Evolutionary conservation across 805 yeast genomes (phyloP).

Genomic region (Suhomyces canberraensis): DNA sequence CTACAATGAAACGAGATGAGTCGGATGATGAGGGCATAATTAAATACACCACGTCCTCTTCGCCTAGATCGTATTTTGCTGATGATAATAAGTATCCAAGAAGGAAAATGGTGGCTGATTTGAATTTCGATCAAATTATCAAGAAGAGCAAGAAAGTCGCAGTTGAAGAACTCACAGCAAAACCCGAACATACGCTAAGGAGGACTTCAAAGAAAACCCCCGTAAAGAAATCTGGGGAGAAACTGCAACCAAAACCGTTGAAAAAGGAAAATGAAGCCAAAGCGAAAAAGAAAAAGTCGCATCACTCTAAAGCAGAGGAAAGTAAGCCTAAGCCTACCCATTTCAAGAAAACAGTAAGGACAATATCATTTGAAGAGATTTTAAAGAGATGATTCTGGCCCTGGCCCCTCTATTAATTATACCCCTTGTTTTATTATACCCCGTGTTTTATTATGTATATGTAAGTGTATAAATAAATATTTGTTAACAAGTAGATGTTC

Average conservation of each 20-base stretch:
- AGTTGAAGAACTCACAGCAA: slow-evolving; percentile 3
- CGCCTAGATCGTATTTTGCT: slow-evolving; percentile 26
- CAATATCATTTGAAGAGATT: slow-evolving; percentile 17
- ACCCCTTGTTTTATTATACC: too few relatives aligned
- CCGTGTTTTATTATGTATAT: too few relatives aligned
- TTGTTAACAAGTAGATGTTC: too few relatives aligned
- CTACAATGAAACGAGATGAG: not conserved
- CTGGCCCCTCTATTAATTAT: too few relatives aligned
- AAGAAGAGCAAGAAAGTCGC: slow-evolving; percentile 13
- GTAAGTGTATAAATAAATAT: too few relatives aligned
- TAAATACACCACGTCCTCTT: slow-evolving; percentile 22
- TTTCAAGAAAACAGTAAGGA: slow-evolving; percentile 15
- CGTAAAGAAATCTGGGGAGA: not conserved
- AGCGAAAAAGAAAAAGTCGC: not conserved
- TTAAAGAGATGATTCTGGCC: too few relatives aligned
- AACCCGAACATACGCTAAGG: slow-evolving; percentile 2
- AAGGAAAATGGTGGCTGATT: slow-evolving; percentile 26
- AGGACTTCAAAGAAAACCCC: not conserved
- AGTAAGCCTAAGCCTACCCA: slow-evolving; percentile 2
- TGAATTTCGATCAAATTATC: slow-evolving; percentile 28
- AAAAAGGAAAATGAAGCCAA: not conserved
- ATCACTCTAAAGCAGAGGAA: too few relatives aligned
- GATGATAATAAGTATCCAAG: slow-evolving; percentile 20
- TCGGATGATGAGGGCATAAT: slow-evolving; percentile 12
- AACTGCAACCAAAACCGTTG: not conserved